Conservation (phyloP, 1,284 basidiomycete species). For the Ceratobasidium sp. region DNA sequence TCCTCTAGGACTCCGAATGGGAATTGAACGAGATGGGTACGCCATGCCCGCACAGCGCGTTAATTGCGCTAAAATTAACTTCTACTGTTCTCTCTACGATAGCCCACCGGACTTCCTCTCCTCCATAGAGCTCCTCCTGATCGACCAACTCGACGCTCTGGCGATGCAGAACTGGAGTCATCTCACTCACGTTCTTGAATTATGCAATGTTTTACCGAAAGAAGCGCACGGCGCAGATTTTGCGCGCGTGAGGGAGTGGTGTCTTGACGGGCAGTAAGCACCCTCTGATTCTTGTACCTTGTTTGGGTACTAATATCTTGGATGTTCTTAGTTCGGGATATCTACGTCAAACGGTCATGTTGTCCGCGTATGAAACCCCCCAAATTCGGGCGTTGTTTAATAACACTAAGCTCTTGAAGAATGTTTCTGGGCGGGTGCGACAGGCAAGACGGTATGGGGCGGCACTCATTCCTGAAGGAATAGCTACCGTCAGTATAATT, state of each 20-base stretch:
- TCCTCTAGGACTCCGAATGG: constrained; percentile 90
- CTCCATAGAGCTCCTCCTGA: constrained; percentile 92
- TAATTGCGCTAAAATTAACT: no score
- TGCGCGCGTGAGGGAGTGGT: constrained; percentile 97
- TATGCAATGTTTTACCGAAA: constrained; percentile 83
- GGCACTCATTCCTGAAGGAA: constrained; percentile 78
- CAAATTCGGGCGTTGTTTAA: constrained; percentile 87
- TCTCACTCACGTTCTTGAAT: constrained; percentile 32
- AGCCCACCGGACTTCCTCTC: constrained; percentile 91
- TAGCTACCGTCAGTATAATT: constrained; percentile 71
- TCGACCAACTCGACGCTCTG: constrained; percentile 93
- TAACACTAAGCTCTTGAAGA: constrained; percentile 65
- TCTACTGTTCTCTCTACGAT: constrained; percentile 46
- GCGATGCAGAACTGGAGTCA: constrained; percentile 99
- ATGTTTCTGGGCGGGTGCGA: constrained; percentile 85
- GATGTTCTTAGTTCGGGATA: constrained; percentile 69
- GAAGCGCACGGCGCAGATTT: constrained; percentile 95
- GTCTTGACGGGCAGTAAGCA: constrained; percentile 89
- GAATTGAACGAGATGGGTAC: constrained; percentile 93
- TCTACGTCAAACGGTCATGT: constrained; percentile 87
- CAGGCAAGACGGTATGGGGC: constrained; percentile 75
- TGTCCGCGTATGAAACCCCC: constrained; percentile 91
- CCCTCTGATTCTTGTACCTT: neutral
- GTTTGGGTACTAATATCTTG: constrained; percentile 1
- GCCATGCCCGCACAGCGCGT: constrained; percentile 50